Evolutionary conservation across 176 grass and related monocot genomes (phyloP), one percentile per base, ranked within the genome.

Genomic region (Bothriochloa decipiens): DNA sequence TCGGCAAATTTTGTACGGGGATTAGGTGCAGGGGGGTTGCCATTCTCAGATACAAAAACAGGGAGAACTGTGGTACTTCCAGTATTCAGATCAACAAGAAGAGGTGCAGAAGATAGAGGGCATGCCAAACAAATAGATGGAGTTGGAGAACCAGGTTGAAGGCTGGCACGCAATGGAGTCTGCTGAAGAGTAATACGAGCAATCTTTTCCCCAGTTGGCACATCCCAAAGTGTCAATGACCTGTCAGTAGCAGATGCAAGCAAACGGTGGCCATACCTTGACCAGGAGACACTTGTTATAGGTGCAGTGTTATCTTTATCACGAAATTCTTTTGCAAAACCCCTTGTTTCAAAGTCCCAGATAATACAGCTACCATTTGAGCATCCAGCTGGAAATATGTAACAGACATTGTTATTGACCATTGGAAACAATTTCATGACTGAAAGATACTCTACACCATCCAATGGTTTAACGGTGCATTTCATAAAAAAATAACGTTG

Each of bases 281-380:
- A 99, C 93, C 93, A 99, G 66, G 86, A 91, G 35, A 99, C 90
- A 35, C 96, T 96, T 68, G 96, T 99, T 85, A 99, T 94, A 60
- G 96, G 96, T 86, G 96, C 91, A 65, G 90, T 86, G 79, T 90
- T 89, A 78, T 87, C 96, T 84, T 87, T 96, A 90, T 99, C 93
- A 81, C 86, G 91, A 63, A 99, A 90, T 74, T 92, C 94, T 76
- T 90, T 99, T 66, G 93, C 88, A 81, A 99, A 75, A 45, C 96
- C 96, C 74, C 93, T 99, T 77, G 96, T 99, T 92, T 99, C 96
- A 39, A 99, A 99, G 82, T 99, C 96, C 96, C 96, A 99, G 58
- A 99, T 99, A 82, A 99, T 66, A 78, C 93, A 96, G 62, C 84
- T 99, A 27, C 96, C 96, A 77, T 96, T 92, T 53, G 96, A 86